phyloP scores from a whole-genome alignment of 176 grass and related monocot genomes.

The Carex scoparia region DNA sequence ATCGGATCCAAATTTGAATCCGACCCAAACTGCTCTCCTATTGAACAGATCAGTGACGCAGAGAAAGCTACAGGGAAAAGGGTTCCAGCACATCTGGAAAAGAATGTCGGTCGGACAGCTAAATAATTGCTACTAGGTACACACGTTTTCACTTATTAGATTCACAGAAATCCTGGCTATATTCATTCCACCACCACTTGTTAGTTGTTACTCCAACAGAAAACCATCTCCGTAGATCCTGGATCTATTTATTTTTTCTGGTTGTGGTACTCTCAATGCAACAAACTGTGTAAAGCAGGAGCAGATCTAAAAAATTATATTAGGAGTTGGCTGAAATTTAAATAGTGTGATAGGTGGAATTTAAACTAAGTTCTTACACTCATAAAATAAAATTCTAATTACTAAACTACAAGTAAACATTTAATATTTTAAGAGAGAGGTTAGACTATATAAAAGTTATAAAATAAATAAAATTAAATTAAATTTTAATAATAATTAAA shows the following conservation, averaged over 20 bases:
- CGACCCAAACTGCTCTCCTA: background rate
- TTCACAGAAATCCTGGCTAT: background rate
- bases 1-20: no score
- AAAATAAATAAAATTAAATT: no score
- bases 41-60: background rate
- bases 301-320: no score
- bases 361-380: no score
- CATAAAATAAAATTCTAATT: no score
- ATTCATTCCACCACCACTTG: constrained; percentile 5
- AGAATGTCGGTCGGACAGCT: background rate
- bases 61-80: background rate
- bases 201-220: background rate
- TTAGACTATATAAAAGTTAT: no score
- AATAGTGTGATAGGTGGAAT: no score
- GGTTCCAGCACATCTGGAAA: background rate
- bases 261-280: background rate
- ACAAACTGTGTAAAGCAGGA: background rate
- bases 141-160: background rate
- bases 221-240: constrained; percentile 4
- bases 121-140: background rate
- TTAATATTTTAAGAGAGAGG: no score
- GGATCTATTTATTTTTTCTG: background rate
- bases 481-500: no score
- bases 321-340: no score
- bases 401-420: no score